phyloP scores from a whole-genome alignment of 129 eudicot genomes.

The Logfia minima region DNA sequence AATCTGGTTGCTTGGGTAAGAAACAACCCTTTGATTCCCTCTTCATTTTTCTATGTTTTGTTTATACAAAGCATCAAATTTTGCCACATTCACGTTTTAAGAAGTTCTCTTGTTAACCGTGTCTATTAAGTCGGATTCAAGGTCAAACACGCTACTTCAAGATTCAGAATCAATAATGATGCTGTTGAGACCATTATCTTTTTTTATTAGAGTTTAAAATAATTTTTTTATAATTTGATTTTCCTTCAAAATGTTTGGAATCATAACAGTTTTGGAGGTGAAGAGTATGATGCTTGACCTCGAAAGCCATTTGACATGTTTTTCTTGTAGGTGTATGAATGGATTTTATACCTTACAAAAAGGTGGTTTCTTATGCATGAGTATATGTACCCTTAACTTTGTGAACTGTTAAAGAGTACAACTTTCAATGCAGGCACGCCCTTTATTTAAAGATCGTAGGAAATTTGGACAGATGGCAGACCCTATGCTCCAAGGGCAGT shows the following conservation, averaged over 20 bases:
- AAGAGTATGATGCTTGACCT: neutral
- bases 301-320: neutral
- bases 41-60: neutral
- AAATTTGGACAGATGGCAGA: conserved; percentile 94
- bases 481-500: conserved; percentile 82
- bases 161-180: neutral
- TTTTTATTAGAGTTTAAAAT: neutral
- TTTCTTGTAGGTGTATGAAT: neutral
- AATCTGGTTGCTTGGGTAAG: conserved; percentile 60
- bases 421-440: conserved; percentile 59
- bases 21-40: conserved; percentile 22
- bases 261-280: neutral
- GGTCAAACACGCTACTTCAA: conserved; percentile 5
- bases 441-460: conserved; percentile 85
- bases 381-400: neutral
- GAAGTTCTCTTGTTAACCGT: conserved; percentile 2
- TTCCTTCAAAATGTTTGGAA: neutral
- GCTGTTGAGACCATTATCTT: neutral
- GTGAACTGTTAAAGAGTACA: neutral
- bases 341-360: neutral
- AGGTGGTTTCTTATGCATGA: conserved; percentile 10
- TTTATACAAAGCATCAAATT: conserved; percentile 1
- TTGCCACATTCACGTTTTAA: neutral
- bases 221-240: neutral
- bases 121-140: neutral